Percentiles rank a stretch among this genome's conserved stretches.
Conservation (phyloP, 2,329 filamentous ascomycete genomes). For the Ascomycota sp. region DNA sequence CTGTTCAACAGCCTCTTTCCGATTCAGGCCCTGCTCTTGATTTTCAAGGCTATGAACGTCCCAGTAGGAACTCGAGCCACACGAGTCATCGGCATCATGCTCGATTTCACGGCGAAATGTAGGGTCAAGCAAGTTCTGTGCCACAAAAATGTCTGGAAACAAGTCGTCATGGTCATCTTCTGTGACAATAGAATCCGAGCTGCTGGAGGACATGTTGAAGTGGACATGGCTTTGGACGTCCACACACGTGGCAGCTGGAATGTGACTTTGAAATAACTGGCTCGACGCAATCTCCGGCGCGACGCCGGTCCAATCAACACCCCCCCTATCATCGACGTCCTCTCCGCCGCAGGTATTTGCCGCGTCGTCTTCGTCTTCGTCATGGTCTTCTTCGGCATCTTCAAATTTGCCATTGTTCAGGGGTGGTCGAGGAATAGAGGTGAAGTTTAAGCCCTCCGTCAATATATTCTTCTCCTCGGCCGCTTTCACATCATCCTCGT, state of each 20-base stretch:
- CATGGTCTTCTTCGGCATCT: conserved; percentile 15
- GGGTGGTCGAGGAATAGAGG: conserved; percentile 28
- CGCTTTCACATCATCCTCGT: conserved; percentile 56
- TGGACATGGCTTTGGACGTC: conserved; percentile 42
- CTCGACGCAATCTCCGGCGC: conserved; percentile 23
- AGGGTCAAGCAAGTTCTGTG: conserved; percentile 50
- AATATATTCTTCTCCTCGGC: conserved; percentile 59
- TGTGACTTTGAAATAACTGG: conserved; percentile 15
- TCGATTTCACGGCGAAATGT: conserved; percentile 53
- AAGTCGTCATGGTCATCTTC: conserved; percentile 40
- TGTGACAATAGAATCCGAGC: conserved; percentile 41
- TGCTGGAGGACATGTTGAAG: conserved; percentile 46
- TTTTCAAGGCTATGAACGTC: conserved; percentile 30
- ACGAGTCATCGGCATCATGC: conserved; percentile 37
- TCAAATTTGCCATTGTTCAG: conserved; percentile 10
- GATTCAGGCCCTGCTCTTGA: conserved; percentile 17
- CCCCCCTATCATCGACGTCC: conserved; percentile 17
- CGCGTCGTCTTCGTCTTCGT: conserved; percentile 15
- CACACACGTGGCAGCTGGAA: conserved; percentile 19
- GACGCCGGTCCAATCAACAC: conserved; percentile 32
- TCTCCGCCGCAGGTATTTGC: conserved; percentile 18
- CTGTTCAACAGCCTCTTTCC: conserved; percentile 17
- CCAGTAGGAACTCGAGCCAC: conserved; percentile 38
- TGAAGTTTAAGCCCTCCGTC: conserved; percentile 17
- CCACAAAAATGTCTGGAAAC: conserved; percentile 58